Evolutionary conservation across 2,329 filamentous ascomycete species (phyloP), one percentile per base, ranked within the genome.

Genomic region (Cercospora brassicicola): DNA sequence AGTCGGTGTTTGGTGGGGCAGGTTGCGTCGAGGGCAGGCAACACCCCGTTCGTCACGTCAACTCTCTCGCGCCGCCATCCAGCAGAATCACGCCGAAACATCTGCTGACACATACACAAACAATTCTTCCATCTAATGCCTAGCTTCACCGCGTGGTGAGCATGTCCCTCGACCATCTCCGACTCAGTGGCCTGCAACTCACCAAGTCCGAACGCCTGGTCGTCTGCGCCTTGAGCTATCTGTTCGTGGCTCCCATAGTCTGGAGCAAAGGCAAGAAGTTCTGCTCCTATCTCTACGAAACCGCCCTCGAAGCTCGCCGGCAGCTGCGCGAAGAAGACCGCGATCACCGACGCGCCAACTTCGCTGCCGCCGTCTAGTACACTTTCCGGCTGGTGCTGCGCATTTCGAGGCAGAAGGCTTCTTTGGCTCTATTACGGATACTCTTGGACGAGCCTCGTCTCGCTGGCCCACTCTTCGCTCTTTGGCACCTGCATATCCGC

Each of bases 131-230:
- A 51, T 51, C 20, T 23, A 2, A 51, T 51, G 45, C 1, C 10
- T 20, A 11, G 45, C 45, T 51, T 51, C 45, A 20, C 45, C 18
- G 18, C 18, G 10, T 23, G 39, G n/a, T 39, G 28, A 64, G 28
- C 18, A 42, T 55, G 48, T 20, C 48, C 30, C 23, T 55, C 18
- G 39, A 59, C 28, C n/a, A 59, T 20, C n/a, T 28, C 13, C 67
- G 72, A 62, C 73, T 79, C 26, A 65, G 67, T 59, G 77, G 77
- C 42, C 73, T 79, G 7, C 69, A 71, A 61, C 72, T 79, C 23
- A 76, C 77, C 55, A 73, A 74, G 51, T 73, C 72, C 69, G 78
- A 79, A 73, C 74, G 78, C 36, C 70, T 77, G 18, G 62, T 79
- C 53, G 72, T 79, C 66, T 66, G 79, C 68, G 72, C 73, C 42